Conservation (phyloP, 768 basidiomycete species). For the Tulasnella sp. region DNA sequence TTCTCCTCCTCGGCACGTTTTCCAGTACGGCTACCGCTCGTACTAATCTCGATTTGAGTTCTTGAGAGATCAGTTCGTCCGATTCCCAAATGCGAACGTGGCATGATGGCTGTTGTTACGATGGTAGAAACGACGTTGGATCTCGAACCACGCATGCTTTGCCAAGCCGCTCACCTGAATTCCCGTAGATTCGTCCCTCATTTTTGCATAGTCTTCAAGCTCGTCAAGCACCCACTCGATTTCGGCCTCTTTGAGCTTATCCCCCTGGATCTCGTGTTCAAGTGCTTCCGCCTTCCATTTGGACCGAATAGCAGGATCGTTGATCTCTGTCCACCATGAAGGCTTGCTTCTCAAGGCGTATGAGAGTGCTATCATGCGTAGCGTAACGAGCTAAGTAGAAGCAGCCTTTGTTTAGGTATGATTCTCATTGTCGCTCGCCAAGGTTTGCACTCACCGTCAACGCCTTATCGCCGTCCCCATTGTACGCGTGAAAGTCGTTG, state of each 20-base stretch:
- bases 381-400: background rate
- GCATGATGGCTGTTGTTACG: background rate
- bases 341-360: slow-evolving; percentile 28
- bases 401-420: background rate
- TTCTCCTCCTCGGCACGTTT: background rate
- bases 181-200: background rate
- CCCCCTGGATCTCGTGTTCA: too few species aligned
- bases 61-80: background rate
- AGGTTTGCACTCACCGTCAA: background rate
- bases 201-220: background rate
- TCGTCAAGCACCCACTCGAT: slow-evolving; percentile 13
- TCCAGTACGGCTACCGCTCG: background rate
- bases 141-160: too few species aligned
- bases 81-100: background rate
- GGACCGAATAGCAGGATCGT: slow-evolving; percentile 17
- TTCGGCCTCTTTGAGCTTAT: slow-evolving; percentile 5
- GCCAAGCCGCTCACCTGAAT: background rate
- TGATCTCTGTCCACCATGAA: slow-evolving; percentile 24
- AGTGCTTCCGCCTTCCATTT: slow-evolving; percentile 20
- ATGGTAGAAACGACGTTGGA: background rate
- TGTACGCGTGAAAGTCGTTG: background rate
- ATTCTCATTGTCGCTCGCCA: background rate
- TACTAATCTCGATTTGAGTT: background rate
- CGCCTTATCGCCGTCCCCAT: background rate
- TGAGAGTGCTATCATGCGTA: slow-evolving; percentile 20